Conservation (phyloP, 1,139 yeast genomes). For the Trichomonascaceae sp. region DNA sequence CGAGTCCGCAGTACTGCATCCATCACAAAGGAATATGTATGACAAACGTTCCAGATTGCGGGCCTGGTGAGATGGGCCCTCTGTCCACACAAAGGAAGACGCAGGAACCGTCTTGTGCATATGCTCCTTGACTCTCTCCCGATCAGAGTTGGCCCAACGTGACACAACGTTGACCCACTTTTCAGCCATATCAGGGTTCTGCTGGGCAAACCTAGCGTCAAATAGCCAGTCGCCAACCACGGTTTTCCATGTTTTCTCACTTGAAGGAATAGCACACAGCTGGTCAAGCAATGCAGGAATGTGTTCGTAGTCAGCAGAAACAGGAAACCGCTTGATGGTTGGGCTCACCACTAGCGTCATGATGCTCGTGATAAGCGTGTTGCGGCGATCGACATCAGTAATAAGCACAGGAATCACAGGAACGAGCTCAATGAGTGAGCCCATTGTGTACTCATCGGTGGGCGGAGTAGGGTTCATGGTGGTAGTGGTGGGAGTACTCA, state of each 20-base stretch:
- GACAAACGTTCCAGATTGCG: slow-evolving; percentile 45
- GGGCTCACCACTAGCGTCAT: not conserved
- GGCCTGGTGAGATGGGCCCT: slow-evolving; percentile 41
- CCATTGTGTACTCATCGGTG: not conserved
- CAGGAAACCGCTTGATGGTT: not conserved
- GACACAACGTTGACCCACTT: slow-evolving; percentile 40
- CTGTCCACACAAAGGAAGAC: slow-evolving; percentile 53
- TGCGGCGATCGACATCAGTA: not conserved
- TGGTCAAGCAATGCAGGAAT: slow-evolving; percentile 2
- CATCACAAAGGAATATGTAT: slow-evolving; percentile 40
- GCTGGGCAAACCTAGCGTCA: slow-evolving; percentile 31
- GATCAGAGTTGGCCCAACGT: slow-evolving; percentile 46
- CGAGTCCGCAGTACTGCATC: not conserved
- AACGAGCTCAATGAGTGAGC: no score
- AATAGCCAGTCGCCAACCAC: slow-evolving; percentile 26
- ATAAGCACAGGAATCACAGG: not conserved
- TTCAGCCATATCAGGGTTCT: slow-evolving; percentile 18
- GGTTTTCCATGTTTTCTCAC: slow-evolving; percentile 28
- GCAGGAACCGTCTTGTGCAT: slow-evolving; percentile 32
- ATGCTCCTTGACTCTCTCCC: slow-evolving; percentile 47
- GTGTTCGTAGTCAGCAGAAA: not conserved
- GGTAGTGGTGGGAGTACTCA: not conserved
- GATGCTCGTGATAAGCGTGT: not conserved
- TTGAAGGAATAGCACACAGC: slow-evolving; percentile 10
- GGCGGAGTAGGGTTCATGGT: not conserved